Conservation (phyloP, 768 basidiomycete genomes). For the Suillus occidentalis region DNA sequence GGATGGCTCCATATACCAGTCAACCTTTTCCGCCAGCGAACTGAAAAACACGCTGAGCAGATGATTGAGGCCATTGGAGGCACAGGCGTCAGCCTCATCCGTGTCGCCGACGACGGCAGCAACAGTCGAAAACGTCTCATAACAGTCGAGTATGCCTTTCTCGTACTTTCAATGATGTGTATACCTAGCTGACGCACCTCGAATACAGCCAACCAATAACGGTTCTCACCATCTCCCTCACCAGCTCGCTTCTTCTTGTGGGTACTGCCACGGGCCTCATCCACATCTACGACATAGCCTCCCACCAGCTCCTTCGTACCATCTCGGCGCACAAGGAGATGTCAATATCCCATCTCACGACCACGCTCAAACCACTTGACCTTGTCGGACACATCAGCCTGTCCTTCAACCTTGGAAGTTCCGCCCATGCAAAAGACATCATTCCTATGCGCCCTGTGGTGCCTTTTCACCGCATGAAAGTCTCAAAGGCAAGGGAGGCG, state of each 20-base stretch:
- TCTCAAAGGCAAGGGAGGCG: slow-evolving; percentile 60
- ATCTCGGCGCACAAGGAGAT: slow-evolving; percentile 70
- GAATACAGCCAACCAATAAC: slow-evolving; percentile 67
- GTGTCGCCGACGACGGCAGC: slow-evolving; percentile 56
- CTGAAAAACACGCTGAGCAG: slow-evolving; percentile 50
- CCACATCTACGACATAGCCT: slow-evolving; percentile 83
- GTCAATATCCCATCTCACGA: slow-evolving; percentile 69
- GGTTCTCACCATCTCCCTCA: slow-evolving; percentile 72
- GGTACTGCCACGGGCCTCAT: slow-evolving; percentile 76
- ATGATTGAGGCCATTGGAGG: slow-evolving; percentile 74
- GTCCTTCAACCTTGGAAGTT: slow-evolving; percentile 35
- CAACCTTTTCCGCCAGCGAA: slow-evolving; percentile 69
- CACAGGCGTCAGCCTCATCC: slow-evolving; percentile 71
- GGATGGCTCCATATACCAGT: slow-evolving; percentile 74
- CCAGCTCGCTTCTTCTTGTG: slow-evolving; percentile 74
- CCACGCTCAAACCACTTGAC: slow-evolving; percentile 85
- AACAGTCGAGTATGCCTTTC: slow-evolving; percentile 32
- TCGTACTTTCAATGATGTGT: slow-evolving; percentile 1
- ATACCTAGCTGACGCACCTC: slow-evolving; percentile 8
- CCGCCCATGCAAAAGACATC: slow-evolving; percentile 48
- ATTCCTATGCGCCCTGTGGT: slow-evolving; percentile 66
- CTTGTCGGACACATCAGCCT: slow-evolving; percentile 79
- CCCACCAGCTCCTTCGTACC: slow-evolving; percentile 53
- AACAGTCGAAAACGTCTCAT: slow-evolving; percentile 62
- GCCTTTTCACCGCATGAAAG: slow-evolving; percentile 73